A percentile compares a stretch with the other conserved stretches of the same genome.
phyloP scores from a whole-genome alignment of 768 basidiomycete species.

The Podaxis pistillaris region DNA sequence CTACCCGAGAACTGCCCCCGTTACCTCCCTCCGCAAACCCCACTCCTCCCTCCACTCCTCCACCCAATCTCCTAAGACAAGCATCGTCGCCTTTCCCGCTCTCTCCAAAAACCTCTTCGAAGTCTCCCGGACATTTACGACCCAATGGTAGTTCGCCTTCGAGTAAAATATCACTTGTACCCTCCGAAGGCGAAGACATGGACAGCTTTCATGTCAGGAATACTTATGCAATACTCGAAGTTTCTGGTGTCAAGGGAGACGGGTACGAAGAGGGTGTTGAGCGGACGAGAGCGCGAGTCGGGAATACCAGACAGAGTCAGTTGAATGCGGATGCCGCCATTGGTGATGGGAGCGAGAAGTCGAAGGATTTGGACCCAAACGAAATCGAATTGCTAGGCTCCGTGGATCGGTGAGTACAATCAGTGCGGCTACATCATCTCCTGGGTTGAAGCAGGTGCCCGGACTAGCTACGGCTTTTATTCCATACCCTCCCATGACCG shows the following conservation, averaged over 20 bases:
- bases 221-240: slow-evolving; percentile 89
- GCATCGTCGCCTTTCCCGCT: slow-evolving; percentile 24
- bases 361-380: slow-evolving; percentile 63
- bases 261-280: slow-evolving; percentile 94
- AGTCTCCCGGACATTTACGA: slow-evolving; percentile 18
- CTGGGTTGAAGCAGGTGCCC: slow-evolving; percentile 10
- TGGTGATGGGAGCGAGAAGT: slow-evolving; percentile 58
- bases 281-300: slow-evolving; percentile 68
- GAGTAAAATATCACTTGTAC: slow-evolving; percentile 52
- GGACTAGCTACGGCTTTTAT: slow-evolving; percentile 88
- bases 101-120: slow-evolving; percentile 27
- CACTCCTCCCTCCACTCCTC: slow-evolving; percentile 26
- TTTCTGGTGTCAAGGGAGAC: slow-evolving; percentile 89
- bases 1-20: slow-evolving; percentile 31
- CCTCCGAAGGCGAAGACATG: slow-evolving; percentile 76
- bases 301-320: slow-evolving; percentile 37
- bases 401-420: slow-evolving; percentile 77
- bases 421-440: slow-evolving; percentile 7
- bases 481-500: slow-evolving; percentile 79
- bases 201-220: slow-evolving; percentile 82
- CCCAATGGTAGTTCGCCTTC: slow-evolving; percentile 24
- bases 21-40: slow-evolving; percentile 31
- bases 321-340: slow-evolving; percentile 54
- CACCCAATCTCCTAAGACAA: slow-evolving; percentile 23
- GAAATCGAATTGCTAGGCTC: slow-evolving; percentile 71